A percentile compares a stretch with the other conserved stretches of the same genome.
Evolutionary conservation across 2,329 filamentous ascomycete species (phyloP).

Genomic region (Stachybotrys chartarum): DNA sequence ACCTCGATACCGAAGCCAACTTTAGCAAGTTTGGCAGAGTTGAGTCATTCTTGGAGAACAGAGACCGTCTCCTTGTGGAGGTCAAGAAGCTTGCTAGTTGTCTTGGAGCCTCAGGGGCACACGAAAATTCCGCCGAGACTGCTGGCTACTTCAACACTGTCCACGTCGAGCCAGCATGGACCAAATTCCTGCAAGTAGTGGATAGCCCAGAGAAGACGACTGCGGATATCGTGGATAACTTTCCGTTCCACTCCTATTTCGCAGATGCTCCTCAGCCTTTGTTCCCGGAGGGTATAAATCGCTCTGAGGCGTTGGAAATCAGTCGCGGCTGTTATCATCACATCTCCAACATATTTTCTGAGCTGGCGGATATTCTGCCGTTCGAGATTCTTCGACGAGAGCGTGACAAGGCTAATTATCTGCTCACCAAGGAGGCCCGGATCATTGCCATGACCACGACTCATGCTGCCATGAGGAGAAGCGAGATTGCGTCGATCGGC

Average conservation of each 20-base stretch:
- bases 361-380: constrained; percentile 86
- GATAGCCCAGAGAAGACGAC: constrained; percentile 48
- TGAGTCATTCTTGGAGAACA: constrained; percentile 89
- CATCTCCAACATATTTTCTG: constrained; percentile 81
- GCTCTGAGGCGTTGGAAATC: constrained; percentile 65
- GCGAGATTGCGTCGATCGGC: constrained; percentile 84
- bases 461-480: constrained; percentile 87
- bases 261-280: constrained; percentile 79
- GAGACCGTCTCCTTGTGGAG: constrained; percentile 69
- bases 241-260: constrained; percentile 88
- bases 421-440: constrained; percentile 90
- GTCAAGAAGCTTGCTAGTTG: constrained; percentile 81
- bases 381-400: constrained; percentile 89
- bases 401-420: constrained; percentile 91
- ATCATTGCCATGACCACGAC: constrained; percentile 99
- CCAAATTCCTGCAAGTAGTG: constrained; percentile 61
- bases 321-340: constrained; percentile 82
- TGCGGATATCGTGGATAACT: constrained; percentile 61
- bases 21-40: constrained; percentile 94
- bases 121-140: constrained; percentile 92
- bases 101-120: constrained; percentile 83
- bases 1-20: constrained; percentile 75
- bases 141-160: constrained; percentile 94
- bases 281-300: constrained; percentile 60
- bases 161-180: constrained; percentile 84